These are phyloP conservation scores for Aspergillus vadensis DNA, from an alignment of 2,329 filamentous ascomycete species.

Conservation along the genomic window DNA sequence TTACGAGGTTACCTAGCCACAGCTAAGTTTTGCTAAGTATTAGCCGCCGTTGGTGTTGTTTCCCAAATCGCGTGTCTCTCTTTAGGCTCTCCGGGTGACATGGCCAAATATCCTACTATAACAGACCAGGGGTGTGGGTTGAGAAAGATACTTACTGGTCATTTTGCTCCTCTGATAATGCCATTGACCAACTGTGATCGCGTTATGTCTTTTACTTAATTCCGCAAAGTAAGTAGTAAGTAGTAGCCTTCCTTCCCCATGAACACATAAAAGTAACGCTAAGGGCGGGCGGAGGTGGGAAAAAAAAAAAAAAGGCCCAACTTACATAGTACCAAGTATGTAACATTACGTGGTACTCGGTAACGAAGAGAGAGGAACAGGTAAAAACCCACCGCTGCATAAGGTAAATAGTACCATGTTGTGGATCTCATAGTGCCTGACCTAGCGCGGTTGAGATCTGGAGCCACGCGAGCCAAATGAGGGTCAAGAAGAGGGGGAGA, in stretches of 20 bases:
- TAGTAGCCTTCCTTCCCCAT: background rate
- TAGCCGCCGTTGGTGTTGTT: background rate
- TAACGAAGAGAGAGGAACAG: background rate
- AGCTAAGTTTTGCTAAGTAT: background rate
- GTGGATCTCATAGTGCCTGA: conserved; percentile 23
- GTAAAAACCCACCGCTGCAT: conserved; percentile 10
- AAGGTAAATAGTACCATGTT: conserved; percentile 17
- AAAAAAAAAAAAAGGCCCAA: conserved; percentile 15
- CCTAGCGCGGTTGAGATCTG: conserved; percentile 26
- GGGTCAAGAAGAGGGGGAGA: conserved; percentile 17
- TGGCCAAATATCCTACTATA: too few species aligned
- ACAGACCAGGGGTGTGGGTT: too few species aligned
- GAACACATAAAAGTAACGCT: conserved; percentile 10
- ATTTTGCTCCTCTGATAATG: background rate
- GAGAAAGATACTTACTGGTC: too few species aligned
- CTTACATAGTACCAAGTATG: background rate
- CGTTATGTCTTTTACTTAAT: background rate
- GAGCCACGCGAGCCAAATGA: conserved; percentile 27
- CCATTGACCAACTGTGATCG: background rate
- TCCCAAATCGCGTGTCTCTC: background rate
- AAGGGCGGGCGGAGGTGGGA: conserved; percentile 15
- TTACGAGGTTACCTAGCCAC: background rate
- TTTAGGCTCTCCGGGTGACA: background rate
- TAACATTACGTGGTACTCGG: background rate
- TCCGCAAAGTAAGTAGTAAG: too few species aligned